These are phyloP conservation scores for Lyophyllum semitale DNA, from an alignment of 768 basidiomycete genomes.

Conservation along the genomic window DNA sequence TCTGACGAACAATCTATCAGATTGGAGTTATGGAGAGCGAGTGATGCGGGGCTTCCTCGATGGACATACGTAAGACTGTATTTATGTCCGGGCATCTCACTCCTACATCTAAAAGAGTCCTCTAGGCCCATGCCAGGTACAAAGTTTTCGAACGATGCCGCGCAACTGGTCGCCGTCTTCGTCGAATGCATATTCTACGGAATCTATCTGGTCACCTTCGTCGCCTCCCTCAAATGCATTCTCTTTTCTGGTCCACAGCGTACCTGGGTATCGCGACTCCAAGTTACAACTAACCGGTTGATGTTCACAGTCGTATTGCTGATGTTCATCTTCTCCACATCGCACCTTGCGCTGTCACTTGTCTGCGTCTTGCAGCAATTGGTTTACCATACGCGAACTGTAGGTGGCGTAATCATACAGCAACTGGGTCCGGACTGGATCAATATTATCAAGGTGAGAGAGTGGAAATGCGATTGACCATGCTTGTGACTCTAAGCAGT, in stretches of 20 bases:
- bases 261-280: constrained; percentile 24
- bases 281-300: constrained; percentile 28
- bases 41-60: too few species aligned
- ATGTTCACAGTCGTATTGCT: constrained; percentile 38
- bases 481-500: neutral
- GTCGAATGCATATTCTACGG: constrained; percentile 42
- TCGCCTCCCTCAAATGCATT: constrained; percentile 29
- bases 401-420: constrained; percentile 32
- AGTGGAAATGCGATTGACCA: neutral
- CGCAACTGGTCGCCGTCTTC: constrained; percentile 41
- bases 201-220: constrained; percentile 39
- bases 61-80: too few species aligned
- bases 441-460: constrained; percentile 42
- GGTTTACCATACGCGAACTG: constrained; percentile 23
- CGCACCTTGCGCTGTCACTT: constrained; percentile 43
- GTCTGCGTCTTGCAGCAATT: constrained; percentile 44
- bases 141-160: constrained; percentile 33
- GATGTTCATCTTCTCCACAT: constrained; percentile 40
- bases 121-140: constrained; percentile 26
- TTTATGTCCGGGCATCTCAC: too few species aligned
- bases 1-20: too few species aligned
- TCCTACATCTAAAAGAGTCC: too few species aligned
- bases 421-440: constrained; percentile 39
- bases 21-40: too few species aligned
- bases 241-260: constrained; percentile 30